Conservation (phyloP, 257 asterid species). For the Primulina tabacum region DNA sequence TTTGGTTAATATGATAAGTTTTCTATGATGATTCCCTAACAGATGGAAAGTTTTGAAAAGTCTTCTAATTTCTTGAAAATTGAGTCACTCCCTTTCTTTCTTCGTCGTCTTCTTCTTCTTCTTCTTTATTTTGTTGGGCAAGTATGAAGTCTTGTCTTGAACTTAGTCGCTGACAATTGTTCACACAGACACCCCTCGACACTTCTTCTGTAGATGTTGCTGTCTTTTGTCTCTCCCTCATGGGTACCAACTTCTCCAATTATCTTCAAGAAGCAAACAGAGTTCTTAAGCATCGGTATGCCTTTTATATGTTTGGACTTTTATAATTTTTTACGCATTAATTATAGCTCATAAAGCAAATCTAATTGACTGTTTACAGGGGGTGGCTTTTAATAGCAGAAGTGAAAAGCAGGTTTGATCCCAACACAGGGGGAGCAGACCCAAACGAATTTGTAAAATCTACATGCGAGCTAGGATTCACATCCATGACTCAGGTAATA, state of each 20-base stretch:
- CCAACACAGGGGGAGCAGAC: constrained; percentile 84
- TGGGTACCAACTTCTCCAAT: constrained; percentile 88
- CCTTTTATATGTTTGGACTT: constrained; percentile 9
- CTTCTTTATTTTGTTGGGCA: neutral
- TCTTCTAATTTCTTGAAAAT: neutral
- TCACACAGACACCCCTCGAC: constrained; percentile 74
- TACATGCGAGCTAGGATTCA: constrained; percentile 70
- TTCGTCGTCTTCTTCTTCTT: neutral
- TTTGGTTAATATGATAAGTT: neutral
- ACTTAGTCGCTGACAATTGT: constrained; percentile 17
- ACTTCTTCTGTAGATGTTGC: constrained; percentile 74
- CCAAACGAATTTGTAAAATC: constrained; percentile 61
- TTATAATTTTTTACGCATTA: neutral
- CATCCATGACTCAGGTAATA: constrained; percentile 60
- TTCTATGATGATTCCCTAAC: neutral
- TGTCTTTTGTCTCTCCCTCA: constrained; percentile 91
- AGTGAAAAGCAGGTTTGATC: constrained; percentile 94
- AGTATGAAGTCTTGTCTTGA: neutral
- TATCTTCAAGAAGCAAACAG: constrained; percentile 76
- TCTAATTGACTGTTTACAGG: constrained; percentile 36
- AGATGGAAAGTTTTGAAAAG: neutral
- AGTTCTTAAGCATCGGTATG: constrained; percentile 68
- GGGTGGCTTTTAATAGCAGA: constrained; percentile 99
- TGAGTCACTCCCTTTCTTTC: neutral
- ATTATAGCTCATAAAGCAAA: constrained; percentile 18